Percentiles rank a stretch among this genome's conserved stretches.
Evolutionary conservation across 2,329 filamentous ascomycete species (phyloP).

Genomic region (Chlorencoelia australis): DNA sequence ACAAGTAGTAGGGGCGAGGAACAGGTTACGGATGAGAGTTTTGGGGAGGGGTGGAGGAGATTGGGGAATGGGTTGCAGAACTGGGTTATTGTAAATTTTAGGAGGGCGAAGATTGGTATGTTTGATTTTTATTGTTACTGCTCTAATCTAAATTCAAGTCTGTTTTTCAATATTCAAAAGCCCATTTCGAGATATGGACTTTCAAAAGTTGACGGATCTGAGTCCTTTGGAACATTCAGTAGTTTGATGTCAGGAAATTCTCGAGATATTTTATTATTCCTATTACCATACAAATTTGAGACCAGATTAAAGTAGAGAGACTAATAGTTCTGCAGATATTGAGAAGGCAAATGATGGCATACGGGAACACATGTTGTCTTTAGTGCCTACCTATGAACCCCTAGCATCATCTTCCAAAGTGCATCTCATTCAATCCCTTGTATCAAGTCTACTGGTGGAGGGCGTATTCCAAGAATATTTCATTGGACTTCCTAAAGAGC

Average conservation of each 20-base stretch:
- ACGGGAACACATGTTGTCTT: conserved; percentile 33
- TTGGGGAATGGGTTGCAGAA: conserved; percentile 62
- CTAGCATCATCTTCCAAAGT: conserved; percentile 46
- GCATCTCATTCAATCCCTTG: conserved; percentile 51
- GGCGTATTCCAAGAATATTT: conserved; percentile 53
- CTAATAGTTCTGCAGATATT: too few relatives aligned
- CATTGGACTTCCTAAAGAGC: conserved; percentile 48
- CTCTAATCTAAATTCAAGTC: too few relatives aligned
- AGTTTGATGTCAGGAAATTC: background rate
- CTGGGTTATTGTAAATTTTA: conserved; percentile 62
- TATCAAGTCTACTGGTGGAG: conserved; percentile 50
- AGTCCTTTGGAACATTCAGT: conserved; percentile 8
- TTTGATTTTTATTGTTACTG: conserved; percentile 5
- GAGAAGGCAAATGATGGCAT: conserved; percentile 32
- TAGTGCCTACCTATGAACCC: conserved; percentile 49
- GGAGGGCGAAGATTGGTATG: conserved; percentile 45
- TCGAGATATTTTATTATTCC: background rate
- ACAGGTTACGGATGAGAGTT: conserved; percentile 54
- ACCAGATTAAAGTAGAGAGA: too few relatives aligned
- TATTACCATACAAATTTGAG: background rate
- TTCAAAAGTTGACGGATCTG: too few relatives aligned
- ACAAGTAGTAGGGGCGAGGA: conserved; percentile 51
- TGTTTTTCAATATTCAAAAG: too few relatives aligned
- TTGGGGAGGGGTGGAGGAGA: conserved; percentile 50
- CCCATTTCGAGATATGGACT: too few relatives aligned